Evolutionary conservation across 2,329 filamentous ascomycete species (phyloP).

Genomic region (Metarhizium humberi): DNA sequence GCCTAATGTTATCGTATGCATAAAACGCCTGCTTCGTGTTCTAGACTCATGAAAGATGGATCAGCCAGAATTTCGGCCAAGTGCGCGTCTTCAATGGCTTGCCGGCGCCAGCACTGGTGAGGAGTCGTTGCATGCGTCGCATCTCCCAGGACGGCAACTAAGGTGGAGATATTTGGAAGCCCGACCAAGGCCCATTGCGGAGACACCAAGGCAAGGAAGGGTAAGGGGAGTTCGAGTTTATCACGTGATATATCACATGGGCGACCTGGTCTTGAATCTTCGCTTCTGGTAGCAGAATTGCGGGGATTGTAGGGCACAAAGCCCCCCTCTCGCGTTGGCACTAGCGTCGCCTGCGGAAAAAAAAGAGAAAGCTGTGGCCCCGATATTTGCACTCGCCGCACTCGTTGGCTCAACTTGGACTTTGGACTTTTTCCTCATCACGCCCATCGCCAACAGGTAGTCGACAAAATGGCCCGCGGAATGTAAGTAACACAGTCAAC

Average conservation of each 20-base stretch:
- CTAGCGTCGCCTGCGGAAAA: slow-evolving; percentile 9
- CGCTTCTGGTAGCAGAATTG: slow-evolving; percentile 1
- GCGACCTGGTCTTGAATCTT: neutral
- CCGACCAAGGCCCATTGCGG: no score
- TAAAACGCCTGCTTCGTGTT: no score
- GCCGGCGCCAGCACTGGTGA: no score
- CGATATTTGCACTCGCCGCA: slow-evolving; percentile 17
- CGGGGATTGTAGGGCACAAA: slow-evolving; percentile 23
- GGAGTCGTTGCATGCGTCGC: no score
- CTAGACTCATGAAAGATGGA: no score
- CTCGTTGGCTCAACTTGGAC: slow-evolving; percentile 12
- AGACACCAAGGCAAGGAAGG: neutral
- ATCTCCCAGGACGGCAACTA: no score
- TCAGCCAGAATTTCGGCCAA: no score
- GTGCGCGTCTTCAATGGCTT: no score
- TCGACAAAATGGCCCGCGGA: slow-evolving; percentile 55
- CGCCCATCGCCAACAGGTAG: slow-evolving; percentile 27
- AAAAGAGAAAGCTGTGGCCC: slow-evolving; percentile 21
- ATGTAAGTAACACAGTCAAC: slow-evolving; percentile 35
- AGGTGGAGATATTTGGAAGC: no score
- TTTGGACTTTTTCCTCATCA: slow-evolving; percentile 23
- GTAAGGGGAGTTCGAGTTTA: neutral
- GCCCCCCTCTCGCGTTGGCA: slow-evolving; percentile 18
- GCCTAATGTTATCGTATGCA: no score
- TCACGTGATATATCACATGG: neutral